A percentile compares a stretch with the other conserved stretches of the same genome.
phyloP scores from a whole-genome alignment of 495 filamentous ascomycete genomes.

The Hypoxylon perforatum region DNA sequence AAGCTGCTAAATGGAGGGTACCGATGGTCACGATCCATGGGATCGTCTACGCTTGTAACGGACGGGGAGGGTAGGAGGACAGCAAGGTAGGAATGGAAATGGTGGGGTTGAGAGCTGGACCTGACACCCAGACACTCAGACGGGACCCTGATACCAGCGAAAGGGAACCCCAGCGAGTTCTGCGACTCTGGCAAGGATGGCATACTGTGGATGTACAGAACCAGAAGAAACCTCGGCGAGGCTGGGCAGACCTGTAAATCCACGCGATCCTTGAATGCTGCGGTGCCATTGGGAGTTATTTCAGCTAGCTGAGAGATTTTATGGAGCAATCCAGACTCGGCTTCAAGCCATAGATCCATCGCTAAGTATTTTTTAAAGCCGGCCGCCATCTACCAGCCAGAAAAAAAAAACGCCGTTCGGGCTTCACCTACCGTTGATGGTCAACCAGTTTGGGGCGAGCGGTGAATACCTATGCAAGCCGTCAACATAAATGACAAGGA shows the following conservation, averaged over 20 bases:
- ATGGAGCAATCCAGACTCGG: conserved; percentile 36
- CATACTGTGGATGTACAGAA: conserved; percentile 14
- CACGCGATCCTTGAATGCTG: conserved; percentile 26
- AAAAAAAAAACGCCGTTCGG: conserved; percentile 5
- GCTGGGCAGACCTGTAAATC: conserved; percentile 31
- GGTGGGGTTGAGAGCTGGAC: conserved; percentile 33
- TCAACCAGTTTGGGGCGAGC: conserved; percentile 18
- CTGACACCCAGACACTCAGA: too few species aligned
- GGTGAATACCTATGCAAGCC: conserved; percentile 19
- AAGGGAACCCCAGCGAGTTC: conserved; percentile 7
- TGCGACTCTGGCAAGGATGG: conserved; percentile 21
- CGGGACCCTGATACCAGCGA: conserved; percentile 30
- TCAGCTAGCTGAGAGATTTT: conserved; percentile 17
- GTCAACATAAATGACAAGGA: conserved; percentile 29
- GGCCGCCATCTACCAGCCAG: conserved; percentile 11
- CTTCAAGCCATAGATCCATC: conserved; percentile 33
- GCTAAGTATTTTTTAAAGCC: conserved; percentile 22
- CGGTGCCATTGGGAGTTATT: conserved; percentile 26
- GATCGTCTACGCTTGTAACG: too few species aligned
- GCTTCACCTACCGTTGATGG: conserved; percentile 5
- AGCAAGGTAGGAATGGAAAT: conserved; percentile 29
- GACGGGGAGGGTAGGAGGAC: too few species aligned
- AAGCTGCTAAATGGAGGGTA: conserved; percentile 22
- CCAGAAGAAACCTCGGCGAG: conserved; percentile 30
- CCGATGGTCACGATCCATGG: too few species aligned